A percentile compares a stretch with the other conserved stretches of the same genome.
Evolutionary conservation across 441 rosid genomes (phyloP).

Genomic region (Euphorbia schlechtendalii): DNA sequence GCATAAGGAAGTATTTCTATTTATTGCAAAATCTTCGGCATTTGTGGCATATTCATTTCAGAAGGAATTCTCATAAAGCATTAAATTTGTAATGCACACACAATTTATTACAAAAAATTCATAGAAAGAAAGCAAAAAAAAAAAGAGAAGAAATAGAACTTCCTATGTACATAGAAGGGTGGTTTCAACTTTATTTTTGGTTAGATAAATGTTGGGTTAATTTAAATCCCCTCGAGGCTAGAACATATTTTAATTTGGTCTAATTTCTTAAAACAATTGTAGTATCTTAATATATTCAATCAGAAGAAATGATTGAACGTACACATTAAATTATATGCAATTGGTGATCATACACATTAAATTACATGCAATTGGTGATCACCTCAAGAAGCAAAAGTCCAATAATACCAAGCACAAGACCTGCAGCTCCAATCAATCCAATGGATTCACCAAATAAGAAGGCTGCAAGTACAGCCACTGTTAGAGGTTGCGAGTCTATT

Average conservation of each 20-base stretch:
- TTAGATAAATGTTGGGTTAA: background rate
- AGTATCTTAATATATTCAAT: too few relatives aligned
- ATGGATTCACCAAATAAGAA: constrained; percentile 77
- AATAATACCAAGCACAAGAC: constrained; percentile 69
- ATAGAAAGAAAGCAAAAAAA: background rate
- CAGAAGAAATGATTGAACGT: too few relatives aligned
- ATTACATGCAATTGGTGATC: constrained; percentile 1
- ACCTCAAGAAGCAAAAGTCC: constrained; percentile 95
- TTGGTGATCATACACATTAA: too few relatives aligned
- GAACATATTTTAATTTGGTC: background rate
- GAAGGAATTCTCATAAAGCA: background rate
- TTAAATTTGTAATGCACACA: background rate
- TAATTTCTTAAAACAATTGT: background rate
- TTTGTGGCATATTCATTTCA: background rate
- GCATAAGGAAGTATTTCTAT: background rate
- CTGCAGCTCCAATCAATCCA: constrained; percentile 70
- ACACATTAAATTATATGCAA: too few relatives aligned
- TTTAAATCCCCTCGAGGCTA: background rate
- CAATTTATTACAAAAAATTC: background rate
- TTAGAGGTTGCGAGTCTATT: constrained; percentile 87
- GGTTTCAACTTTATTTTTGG: background rate
- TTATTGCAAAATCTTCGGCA: background rate
- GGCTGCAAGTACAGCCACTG: constrained; percentile 84
- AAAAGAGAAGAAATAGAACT: too few relatives aligned
- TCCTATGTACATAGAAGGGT: background rate